Evolutionary conservation across 179 eudicot genomes (phyloP), one percentile per base, ranked within the genome.

Genomic region (Heliamphora pulchella): DNA sequence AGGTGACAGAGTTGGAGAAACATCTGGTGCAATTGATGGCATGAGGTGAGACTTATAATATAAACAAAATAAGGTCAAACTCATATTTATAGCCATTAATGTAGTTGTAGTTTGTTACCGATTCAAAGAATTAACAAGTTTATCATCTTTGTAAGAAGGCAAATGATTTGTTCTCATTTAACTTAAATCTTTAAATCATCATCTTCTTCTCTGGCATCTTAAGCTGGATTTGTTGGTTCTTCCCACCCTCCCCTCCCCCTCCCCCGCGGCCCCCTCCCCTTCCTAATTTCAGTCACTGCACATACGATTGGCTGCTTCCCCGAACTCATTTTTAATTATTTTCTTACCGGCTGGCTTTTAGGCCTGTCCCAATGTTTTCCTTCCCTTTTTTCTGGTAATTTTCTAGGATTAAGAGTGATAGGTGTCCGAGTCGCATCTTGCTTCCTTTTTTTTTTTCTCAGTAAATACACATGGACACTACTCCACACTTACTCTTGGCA

Each of bases 1-100:
- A 91, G 94, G 83, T 78, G 75, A 66, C 66, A 80, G 75, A 79
- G 71, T 76, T 73, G 87, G 83, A 75, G 89, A 82, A 70, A 80
- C 83, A 53, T 83, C 91, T 80, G 86, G 82, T 61, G 80, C 83
- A 39, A 78, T 80, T 63, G 81, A 72, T 13, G 81, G 62, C 83
- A 78, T 14, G 75, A 87, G 97, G 97, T 91, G 70, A 74, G 91
- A 82, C 65, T 50, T 17, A 47, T 50, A 57, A 20, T 47, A 54
- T 46, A 22, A 17, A 46, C 15, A 3, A 14, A 67, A 11, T 31
- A 3, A 14, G 22, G 22, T 47, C 2, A 46, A 71, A 47, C 22
- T 6, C 41, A 7, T n/a, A 4, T 73, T 73, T 50, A 73, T 4
- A 20, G 76, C 7, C 5, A 50, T 48, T n/a, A 71, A 73, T 50